These are phyloP conservation scores for Geotrichum cucujoidarum DNA, from an alignment of 1,139 yeast genomes.

Conservation along the genomic window DNA sequence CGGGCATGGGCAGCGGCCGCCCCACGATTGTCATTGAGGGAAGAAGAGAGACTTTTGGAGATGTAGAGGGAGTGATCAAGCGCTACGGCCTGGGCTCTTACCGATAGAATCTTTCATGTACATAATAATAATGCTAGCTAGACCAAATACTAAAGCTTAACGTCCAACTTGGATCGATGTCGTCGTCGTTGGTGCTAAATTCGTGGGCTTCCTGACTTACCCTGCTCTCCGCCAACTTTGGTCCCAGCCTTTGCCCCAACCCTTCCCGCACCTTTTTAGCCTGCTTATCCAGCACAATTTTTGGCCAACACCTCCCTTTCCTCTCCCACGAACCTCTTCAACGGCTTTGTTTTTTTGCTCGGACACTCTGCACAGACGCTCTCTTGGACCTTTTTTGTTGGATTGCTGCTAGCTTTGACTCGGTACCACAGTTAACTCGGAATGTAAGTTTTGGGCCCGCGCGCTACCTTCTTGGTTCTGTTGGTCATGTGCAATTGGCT, in stretches of 20 bases:
- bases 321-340: too few relatives aligned
- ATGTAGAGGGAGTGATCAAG: constrained; percentile 60
- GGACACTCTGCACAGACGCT: neutral
- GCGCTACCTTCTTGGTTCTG: too few relatives aligned
- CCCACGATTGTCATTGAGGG: constrained; percentile 92
- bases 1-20: constrained; percentile 51
- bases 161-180: too few relatives aligned
- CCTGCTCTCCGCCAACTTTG: too few relatives aligned
- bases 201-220: too few relatives aligned
- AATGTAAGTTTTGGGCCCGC: too few relatives aligned
- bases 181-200: too few relatives aligned
- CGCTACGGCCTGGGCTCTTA: constrained; percentile 65
- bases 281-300: neutral
- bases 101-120: constrained; percentile 2
- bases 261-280: neutral
- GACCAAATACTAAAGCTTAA: neutral
- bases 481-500: too few relatives aligned
- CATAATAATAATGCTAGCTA: neutral
- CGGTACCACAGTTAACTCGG: too few relatives aligned
- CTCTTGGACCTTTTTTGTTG: neutral
- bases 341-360: neutral
- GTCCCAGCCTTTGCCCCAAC: constrained; percentile 13
- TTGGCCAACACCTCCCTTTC: constrained; percentile 12
- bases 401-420: constrained; percentile 3
- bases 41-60: constrained; percentile 78